These are phyloP conservation scores for Auriscalpium vulgare DNA, from an alignment of 768 basidiomycete genomes.

Conservation along the genomic window DNA sequence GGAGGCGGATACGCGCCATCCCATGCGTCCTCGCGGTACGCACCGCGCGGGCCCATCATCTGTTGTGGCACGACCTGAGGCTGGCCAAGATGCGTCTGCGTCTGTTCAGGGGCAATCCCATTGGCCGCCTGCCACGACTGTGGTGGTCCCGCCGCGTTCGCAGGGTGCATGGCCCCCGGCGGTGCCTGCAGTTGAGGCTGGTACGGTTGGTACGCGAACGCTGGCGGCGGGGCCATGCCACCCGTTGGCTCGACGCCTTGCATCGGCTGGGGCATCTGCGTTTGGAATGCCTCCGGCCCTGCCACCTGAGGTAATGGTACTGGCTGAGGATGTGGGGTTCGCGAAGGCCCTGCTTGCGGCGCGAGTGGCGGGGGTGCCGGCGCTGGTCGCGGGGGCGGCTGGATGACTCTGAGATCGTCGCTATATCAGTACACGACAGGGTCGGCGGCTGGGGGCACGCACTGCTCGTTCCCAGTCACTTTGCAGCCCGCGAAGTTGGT, in stretches of 20 bases:
- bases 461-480: slow-evolving; percentile 70
- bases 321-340: slow-evolving; percentile 1
- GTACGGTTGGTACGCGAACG: slow-evolving; percentile 24
- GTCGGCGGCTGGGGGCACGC: slow-evolving; percentile 18
- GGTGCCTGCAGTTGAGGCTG: slow-evolving; percentile 32
- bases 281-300: slow-evolving; percentile 8
- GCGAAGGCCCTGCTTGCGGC: slow-evolving; percentile 11
- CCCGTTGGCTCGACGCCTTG: slow-evolving; percentile 16
- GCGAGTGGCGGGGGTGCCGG: slow-evolving; percentile 2
- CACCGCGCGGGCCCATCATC: slow-evolving; percentile 15
- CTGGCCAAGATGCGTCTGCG: slow-evolving; percentile 40
- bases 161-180: slow-evolving; percentile 33
- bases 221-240: slow-evolving; percentile 14
- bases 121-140: slow-evolving; percentile 60
- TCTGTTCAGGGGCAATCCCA: slow-evolving; percentile 58
- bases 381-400: slow-evolving; percentile 3
- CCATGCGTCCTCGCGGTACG: slow-evolving; percentile 34
- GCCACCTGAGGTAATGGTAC: slow-evolving; percentile 15
- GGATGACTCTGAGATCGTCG: not conserved
- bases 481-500: slow-evolving; percentile 78
- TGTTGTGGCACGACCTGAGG: slow-evolving; percentile 21
- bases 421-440: slow-evolving; percentile 11
- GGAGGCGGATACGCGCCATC: slow-evolving; percentile 42
- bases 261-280: slow-evolving; percentile 8
- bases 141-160: slow-evolving; percentile 40